Percentiles rank a stretch among this genome's conserved stretches.
Evolutionary conservation across 768 basidiomycete genomes (phyloP).

Genomic region (Tricholoma hemisulphureum): DNA sequence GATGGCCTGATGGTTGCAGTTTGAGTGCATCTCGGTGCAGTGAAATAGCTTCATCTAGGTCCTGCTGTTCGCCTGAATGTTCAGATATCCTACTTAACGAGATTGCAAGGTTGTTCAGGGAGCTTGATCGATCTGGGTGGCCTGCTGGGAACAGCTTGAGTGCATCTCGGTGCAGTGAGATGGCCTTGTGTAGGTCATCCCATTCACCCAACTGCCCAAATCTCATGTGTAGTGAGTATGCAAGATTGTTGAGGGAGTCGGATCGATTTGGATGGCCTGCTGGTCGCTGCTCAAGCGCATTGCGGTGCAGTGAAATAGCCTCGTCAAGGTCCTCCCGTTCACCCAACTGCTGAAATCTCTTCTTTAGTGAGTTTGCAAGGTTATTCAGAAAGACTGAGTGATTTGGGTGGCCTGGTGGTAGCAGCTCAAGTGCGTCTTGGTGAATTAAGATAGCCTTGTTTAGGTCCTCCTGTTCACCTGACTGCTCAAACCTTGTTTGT

Average conservation of each 20-base stretch:
- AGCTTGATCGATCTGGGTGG: too few species aligned
- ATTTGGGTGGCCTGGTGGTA: conserved; percentile 3
- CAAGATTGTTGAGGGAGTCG: too few species aligned
- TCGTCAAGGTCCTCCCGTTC: conserved; percentile 8
- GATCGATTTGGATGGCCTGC: too few species aligned
- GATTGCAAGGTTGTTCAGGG: conserved; percentile 15
- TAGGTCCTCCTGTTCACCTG: conserved; percentile 3
- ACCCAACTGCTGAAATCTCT: conserved; percentile 16
- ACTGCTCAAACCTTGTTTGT: conserved; percentile 3
- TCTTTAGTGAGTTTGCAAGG: conserved; percentile 6
- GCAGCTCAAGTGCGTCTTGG: conserved; percentile 1
- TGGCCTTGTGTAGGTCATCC: too few species aligned
- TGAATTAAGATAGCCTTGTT: conserved; percentile 6
- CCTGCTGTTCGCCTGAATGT: conserved; percentile 23
- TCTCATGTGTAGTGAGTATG: too few species aligned
- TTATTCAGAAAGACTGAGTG: conserved; percentile 1
- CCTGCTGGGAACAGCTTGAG: too few species aligned
- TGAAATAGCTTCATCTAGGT: conserved; percentile 26
- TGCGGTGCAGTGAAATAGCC: conserved; percentile 11
- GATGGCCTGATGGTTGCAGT: conserved; percentile 18
- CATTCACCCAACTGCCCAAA: too few species aligned
- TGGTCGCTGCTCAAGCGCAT: too few species aligned
- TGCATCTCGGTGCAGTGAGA: too few species aligned
- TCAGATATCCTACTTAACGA: conserved; percentile 18
- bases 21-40: conserved; percentile 24